These are phyloP conservation scores for Fusarium duplospermum DNA, from an alignment of 2,329 filamentous ascomycete species.

Conservation along the genomic window DNA sequence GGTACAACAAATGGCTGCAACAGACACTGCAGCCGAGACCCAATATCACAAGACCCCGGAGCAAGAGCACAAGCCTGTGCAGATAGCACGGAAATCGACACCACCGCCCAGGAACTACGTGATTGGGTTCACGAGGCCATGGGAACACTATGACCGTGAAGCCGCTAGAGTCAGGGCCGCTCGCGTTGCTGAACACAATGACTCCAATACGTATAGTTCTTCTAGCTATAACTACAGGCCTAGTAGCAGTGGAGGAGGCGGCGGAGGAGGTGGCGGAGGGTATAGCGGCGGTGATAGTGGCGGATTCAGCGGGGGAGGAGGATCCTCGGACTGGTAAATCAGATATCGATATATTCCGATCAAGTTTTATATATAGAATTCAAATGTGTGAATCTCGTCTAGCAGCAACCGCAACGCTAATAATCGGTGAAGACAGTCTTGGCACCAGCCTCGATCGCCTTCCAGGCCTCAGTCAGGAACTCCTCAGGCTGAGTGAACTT, in stretches of 20 bases:
- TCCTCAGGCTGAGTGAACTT: conserved; percentile 55
- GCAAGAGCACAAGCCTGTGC: background rate
- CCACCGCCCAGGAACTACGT: background rate
- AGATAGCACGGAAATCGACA: background rate
- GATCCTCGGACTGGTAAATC: background rate
- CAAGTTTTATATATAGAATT: background rate
- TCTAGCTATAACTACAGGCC: background rate
- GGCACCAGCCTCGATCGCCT: conserved; percentile 20
- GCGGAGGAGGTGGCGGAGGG: background rate
- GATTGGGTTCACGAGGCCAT: background rate
- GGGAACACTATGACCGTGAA: background rate
- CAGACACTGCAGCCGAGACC: background rate
- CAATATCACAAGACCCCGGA: background rate
- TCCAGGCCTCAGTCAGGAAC: conserved; percentile 52
- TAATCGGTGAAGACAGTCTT: conserved; percentile 6
- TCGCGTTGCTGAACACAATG: background rate
- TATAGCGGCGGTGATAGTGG: background rate
- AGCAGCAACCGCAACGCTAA: background rate
- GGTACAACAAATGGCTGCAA: background rate
- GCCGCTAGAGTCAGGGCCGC: background rate
- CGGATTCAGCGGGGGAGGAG: background rate
- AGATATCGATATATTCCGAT: background rate
- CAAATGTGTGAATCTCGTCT: background rate
- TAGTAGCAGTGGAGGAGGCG: background rate
- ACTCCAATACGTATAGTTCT: background rate